These are phyloP conservation scores for Pseudocercospora fijiensis DNA, from an alignment of 2,329 filamentous ascomycete species.

Conservation along the genomic window DNA sequence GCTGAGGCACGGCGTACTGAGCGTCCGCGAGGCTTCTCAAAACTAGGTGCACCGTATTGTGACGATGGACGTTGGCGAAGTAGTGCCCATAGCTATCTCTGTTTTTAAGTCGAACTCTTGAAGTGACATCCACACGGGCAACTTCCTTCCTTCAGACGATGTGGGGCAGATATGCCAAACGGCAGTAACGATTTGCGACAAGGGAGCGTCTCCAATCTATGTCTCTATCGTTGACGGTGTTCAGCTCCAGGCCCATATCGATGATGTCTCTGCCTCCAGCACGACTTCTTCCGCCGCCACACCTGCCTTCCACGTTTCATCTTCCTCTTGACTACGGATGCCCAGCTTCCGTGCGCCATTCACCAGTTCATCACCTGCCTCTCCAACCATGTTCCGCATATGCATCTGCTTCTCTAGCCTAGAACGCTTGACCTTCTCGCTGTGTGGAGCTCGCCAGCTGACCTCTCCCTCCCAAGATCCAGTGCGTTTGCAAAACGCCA, in stretches of 20 bases:
- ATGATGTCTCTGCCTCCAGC: background rate
- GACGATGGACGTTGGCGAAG: too few relatives aligned
- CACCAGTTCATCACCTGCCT: background rate
- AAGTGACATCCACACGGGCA: background rate
- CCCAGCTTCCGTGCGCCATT: conserved; percentile 9
- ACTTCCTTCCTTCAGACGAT: too few relatives aligned
- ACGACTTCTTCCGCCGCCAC: conserved; percentile 11
- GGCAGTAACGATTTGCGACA: background rate
- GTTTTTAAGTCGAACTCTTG: background rate
- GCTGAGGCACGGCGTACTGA: too few relatives aligned
- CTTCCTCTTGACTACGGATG: conserved; percentile 4
- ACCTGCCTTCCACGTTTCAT: conserved; percentile 8
- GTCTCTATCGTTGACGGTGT: too few relatives aligned
- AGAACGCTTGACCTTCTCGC: conserved; percentile 20
- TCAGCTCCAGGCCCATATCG: background rate
- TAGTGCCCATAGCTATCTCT: too few relatives aligned
- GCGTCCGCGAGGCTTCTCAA: too few relatives aligned
- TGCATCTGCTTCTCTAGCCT: conserved; percentile 27
- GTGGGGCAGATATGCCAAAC: background rate
- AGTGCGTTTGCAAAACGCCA: conserved; percentile 30
- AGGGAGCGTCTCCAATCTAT: too few relatives aligned
- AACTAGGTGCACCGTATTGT: too few relatives aligned
- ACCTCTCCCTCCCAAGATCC: conserved; percentile 13
- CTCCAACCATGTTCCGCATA: background rate
- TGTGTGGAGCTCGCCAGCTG: conserved; percentile 16